phyloP scores from a whole-genome alignment of 2,329 filamentous ascomycete species.

The Cladosporium sp. region DNA sequence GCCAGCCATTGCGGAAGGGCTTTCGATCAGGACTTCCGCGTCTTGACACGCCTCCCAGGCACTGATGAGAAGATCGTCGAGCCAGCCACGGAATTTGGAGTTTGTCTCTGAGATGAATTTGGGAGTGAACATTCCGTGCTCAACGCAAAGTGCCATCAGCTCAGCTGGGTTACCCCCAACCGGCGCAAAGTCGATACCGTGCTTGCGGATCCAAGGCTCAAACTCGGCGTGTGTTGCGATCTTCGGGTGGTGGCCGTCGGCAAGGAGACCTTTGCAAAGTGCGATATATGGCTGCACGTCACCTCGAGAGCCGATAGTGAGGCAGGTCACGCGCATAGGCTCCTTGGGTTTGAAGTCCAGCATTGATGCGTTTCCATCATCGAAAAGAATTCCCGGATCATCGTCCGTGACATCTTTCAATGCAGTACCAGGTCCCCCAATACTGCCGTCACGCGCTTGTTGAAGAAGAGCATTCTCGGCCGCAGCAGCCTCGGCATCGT shows the following conservation, averaged over 20 bases:
- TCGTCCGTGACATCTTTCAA: constrained; percentile 38
- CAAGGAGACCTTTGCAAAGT: constrained; percentile 82
- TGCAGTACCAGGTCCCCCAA: constrained; percentile 32
- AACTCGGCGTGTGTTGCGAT: constrained; percentile 96
- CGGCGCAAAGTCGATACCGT: constrained; percentile 87
- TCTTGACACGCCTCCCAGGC: constrained; percentile 81
- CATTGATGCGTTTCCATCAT: constrained; percentile 82
- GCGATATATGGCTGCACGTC: constrained; percentile 98
- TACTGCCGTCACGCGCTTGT: constrained; percentile 57
- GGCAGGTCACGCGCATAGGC: constrained; percentile 78
- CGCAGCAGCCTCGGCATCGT: constrained; percentile 54
- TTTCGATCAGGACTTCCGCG: constrained; percentile 88
- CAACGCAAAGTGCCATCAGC: constrained; percentile 92
- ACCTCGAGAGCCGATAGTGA: constrained; percentile 92
- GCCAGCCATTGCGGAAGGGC: constrained; percentile 92
- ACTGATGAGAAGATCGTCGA: constrained; percentile 79
- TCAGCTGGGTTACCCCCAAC: constrained; percentile 90
- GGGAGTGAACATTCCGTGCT: constrained; percentile 95
- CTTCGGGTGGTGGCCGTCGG: constrained; percentile 77
- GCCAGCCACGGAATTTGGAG: constrained; percentile 86
- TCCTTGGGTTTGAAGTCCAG: constrained; percentile 84
- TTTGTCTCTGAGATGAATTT: constrained; percentile 87
- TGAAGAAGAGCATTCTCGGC: constrained; percentile 60
- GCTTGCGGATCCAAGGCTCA: constrained; percentile 79
- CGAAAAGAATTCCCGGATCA: constrained; percentile 75